phyloP scores from a whole-genome alignment of 148 eudicot genomes.

The Linanthus parryae region DNA sequence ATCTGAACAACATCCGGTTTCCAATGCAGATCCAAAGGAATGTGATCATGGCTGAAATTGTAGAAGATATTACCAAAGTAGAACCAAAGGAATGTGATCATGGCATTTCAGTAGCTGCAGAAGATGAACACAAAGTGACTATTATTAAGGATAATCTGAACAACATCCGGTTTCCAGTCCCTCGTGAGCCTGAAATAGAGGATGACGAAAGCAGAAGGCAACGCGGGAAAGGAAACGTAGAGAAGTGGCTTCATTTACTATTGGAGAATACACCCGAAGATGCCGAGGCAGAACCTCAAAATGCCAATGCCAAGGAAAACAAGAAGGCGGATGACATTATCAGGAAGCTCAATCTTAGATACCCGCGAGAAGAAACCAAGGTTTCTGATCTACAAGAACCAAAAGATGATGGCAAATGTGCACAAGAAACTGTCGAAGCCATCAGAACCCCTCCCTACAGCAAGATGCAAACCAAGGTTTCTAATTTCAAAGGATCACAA shows the following conservation, averaged over 20 bases:
- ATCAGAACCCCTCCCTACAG: constrained; percentile 8
- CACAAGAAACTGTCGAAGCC: too few relatives aligned
- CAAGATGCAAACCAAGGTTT: too few relatives aligned
- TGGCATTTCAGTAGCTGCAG: constrained; percentile 8
- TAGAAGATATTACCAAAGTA: constrained; percentile 6
- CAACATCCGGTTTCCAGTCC: constrained; percentile 7
- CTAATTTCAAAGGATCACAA: constrained; percentile 4
- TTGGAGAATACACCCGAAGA: constrained; percentile 34
- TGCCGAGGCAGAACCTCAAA: constrained; percentile 18
- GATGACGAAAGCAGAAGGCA: constrained; percentile 75
- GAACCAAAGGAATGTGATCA: constrained; percentile 2
- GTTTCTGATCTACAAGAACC: constrained; percentile 15
- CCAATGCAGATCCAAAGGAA: neutral
- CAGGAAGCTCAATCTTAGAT: constrained; percentile 41
- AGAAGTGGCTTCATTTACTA: constrained; percentile 85
- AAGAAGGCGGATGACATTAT: constrained; percentile 43
- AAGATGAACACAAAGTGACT: constrained; percentile 5
- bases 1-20: constrained; percentile 6
- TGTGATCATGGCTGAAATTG: too few relatives aligned
- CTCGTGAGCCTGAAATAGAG: constrained; percentile 29
- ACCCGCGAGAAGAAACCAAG: constrained; percentile 40
- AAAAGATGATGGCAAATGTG: neutral
- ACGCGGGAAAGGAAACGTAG: constrained; percentile 82
- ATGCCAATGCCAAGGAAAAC: constrained; percentile 15
- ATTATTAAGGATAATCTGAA: constrained; percentile 4